Conservation (phyloP, 2,329 filamentous ascomycete species). For the Aspergillus sp. region DNA sequence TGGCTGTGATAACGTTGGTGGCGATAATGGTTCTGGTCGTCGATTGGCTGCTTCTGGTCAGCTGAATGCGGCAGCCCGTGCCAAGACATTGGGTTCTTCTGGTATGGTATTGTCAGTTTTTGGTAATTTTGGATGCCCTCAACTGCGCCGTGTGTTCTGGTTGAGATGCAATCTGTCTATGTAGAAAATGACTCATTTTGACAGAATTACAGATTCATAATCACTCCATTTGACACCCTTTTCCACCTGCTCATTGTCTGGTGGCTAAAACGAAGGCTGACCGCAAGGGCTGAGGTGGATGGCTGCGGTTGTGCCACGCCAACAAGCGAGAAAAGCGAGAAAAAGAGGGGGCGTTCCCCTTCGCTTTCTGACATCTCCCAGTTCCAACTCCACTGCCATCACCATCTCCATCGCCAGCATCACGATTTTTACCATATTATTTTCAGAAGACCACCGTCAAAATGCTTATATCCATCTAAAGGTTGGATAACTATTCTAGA, state of each 20-base stretch:
- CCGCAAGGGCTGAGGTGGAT: background rate
- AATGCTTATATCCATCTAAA: no score
- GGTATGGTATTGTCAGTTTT: background rate
- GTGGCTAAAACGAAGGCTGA: background rate
- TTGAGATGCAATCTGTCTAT: no score
- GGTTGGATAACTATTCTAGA: no score
- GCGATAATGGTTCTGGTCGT: conserved; percentile 1
- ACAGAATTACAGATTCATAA: background rate
- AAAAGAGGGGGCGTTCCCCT: background rate
- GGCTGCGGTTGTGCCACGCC: conserved; percentile 1
- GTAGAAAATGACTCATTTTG: no score
- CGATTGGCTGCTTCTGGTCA: conserved; percentile 10
- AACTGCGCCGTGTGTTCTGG: no score
- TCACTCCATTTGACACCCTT: no score
- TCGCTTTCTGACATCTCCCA: no score
- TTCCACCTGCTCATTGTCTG: no score
- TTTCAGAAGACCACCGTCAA: no score
- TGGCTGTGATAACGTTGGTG: background rate
- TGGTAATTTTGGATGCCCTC: background rate
- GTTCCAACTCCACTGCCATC: no score
- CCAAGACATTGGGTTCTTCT: conserved; percentile 3
- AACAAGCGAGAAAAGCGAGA: background rate
- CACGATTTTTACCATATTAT: no score
- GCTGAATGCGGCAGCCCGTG: conserved; percentile 7
- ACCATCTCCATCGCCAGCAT: no score